Percentiles rank a stretch among this genome's conserved stretches.
Conservation (phyloP, 2,329 filamentous ascomycete genomes). For the Neonectria hederae region DNA sequence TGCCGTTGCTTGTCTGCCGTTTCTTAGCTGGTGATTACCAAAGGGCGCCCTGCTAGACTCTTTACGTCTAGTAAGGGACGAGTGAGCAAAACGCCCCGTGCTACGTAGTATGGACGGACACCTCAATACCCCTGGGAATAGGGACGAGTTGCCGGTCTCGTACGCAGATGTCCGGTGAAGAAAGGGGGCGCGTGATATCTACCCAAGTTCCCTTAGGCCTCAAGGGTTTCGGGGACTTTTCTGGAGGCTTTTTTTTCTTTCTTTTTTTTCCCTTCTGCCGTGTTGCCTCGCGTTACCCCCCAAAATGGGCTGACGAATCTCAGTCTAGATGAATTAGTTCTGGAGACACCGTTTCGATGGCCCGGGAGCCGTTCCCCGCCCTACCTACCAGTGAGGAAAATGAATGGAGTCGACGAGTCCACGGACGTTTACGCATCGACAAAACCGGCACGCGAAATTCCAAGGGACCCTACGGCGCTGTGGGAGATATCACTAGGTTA, state of each 20-base stretch:
- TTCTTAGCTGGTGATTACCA: not conserved
- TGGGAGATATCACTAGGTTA: not conserved
- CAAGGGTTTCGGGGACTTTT: not conserved
- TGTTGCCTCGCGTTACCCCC: not conserved
- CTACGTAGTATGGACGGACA: not conserved
- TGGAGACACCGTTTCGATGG: constrained; percentile 5
- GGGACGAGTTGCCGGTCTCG: not conserved
- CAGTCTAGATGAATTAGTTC: not conserved
- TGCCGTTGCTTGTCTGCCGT: constrained; percentile 2
- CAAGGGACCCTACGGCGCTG: not conserved
- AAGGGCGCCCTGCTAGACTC: not conserved
- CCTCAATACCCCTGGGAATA: not conserved
- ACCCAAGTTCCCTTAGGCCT: not conserved
- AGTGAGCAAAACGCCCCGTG: not conserved
- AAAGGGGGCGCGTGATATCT: not conserved
- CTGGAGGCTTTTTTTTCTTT: constrained; percentile 1
- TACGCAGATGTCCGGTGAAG: not conserved
- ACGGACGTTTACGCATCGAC: not conserved
- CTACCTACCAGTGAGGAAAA: not conserved
- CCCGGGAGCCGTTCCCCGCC: constrained; percentile 6
- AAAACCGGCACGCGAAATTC: not conserved
- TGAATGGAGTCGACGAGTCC: not conserved
- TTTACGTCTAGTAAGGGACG: not conserved
- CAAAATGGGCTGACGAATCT: not conserved
- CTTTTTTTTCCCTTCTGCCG: not conserved